These are phyloP conservation scores for Fusarium denticulatum DNA, from an alignment of 2,329 filamentous ascomycete species.

Conservation along the genomic window DNA sequence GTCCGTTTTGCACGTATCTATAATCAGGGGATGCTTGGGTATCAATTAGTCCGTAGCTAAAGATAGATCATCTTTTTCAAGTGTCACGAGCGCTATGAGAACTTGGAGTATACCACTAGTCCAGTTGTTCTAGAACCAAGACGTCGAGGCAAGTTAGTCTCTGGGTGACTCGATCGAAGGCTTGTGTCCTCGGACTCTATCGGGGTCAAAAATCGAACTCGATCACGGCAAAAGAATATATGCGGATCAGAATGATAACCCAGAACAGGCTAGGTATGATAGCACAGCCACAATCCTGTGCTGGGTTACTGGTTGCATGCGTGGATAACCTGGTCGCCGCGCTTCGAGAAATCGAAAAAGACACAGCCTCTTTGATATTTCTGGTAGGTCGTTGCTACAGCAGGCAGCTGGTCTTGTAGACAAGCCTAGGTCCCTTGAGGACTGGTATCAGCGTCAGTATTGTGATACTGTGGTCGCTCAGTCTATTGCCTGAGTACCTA, in stretches of 20 bases:
- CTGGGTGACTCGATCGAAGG: background rate
- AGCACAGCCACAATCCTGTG: conserved; percentile 25
- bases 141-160: background rate
- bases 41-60: background rate
- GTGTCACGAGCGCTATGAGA: background rate
- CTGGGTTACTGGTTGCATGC: background rate
- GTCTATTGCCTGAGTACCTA: background rate
- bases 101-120: background rate
- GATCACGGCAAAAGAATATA: background rate
- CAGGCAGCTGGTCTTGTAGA: conserved; percentile 21
- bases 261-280: background rate
- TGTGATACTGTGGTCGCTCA: background rate
- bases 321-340: conserved; percentile 10
- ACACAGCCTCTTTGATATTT: conserved; percentile 14
- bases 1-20: background rate
- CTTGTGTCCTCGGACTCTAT: background rate
- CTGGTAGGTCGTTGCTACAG: background rate
- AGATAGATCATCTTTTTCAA: background rate
- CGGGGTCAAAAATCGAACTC: background rate
- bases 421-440: background rate
- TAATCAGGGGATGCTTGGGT: background rate
- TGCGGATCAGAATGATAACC: background rate
- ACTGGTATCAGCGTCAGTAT: background rate
- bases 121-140: background rate
- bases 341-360: conserved; percentile 21